Evolutionary conservation across 345 rosid species (phyloP).

Genomic region (Hirschfeldia incana): DNA sequence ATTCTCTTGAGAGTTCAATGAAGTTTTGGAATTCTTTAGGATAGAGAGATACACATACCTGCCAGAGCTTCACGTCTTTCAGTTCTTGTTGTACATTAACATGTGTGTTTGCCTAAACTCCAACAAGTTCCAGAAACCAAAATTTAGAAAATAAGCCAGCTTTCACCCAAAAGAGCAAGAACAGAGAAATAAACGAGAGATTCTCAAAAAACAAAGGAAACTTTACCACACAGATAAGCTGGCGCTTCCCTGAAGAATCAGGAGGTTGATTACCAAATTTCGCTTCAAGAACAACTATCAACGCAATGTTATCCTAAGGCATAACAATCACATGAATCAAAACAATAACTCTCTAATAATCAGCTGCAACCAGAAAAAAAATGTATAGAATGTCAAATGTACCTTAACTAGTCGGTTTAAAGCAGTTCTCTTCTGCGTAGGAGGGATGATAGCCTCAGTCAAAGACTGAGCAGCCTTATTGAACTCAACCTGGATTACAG

Average conservation of each 20-base stretch:
- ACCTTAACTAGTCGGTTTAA: conserved; percentile 88
- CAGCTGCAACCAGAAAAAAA: too few species aligned
- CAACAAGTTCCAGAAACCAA: conserved; percentile 14
- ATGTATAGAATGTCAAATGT: conserved; percentile 12
- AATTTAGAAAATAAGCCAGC: not conserved
- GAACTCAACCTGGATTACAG: conserved; percentile 80
- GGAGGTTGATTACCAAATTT: conserved; percentile 87
- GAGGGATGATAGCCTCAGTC: conserved; percentile 84
- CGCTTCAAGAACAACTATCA: conserved; percentile 92
- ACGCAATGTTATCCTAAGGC: conserved; percentile 86
- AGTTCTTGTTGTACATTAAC: conserved; percentile 85
- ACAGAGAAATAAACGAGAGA: not conserved
- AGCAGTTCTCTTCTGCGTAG: conserved; percentile 83
- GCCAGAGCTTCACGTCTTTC: conserved; percentile 98
- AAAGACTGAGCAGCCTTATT: conserved; percentile 99
- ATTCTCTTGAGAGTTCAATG: not conserved
- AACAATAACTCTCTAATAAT: conserved; percentile 11
- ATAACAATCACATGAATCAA: conserved; percentile 22
- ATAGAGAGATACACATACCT: conserved; percentile 50
- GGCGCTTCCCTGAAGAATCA: conserved; percentile 85
- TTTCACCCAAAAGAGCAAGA: not conserved
- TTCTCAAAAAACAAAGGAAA: not conserved
- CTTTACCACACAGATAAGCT: conserved; percentile 93
- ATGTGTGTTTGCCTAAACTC: conserved; percentile 90
- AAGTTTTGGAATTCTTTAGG: not conserved